Conservation (phyloP, 768 basidiomycete species). For the Rhodotorula graminis region DNA sequence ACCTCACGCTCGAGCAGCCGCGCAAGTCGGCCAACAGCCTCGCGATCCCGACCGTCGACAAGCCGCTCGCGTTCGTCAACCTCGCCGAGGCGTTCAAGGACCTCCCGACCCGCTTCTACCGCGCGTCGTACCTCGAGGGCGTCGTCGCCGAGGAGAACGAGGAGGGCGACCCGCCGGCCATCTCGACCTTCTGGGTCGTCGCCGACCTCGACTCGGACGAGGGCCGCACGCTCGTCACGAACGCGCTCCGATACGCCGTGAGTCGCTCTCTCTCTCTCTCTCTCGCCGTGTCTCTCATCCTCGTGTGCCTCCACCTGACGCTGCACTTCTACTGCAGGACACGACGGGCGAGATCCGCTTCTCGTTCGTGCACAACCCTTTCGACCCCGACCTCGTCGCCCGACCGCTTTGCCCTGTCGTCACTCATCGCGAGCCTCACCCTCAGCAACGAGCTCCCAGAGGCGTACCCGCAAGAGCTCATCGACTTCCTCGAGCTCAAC, state of each 20-base stretch:
- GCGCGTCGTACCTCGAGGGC: conserved; percentile 22
- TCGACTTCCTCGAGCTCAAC: conserved; percentile 16
- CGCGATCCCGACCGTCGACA: conserved; percentile 1
- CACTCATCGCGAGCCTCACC: conserved; percentile 55
- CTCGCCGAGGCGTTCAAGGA: conserved; percentile 13
- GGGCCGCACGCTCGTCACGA: conserved; percentile 59
- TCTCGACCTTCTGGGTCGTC: conserved; percentile 56
- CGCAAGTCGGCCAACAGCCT: not conserved
- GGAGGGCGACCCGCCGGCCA: conserved; percentile 17
- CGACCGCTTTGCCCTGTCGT: conserved; percentile 35
- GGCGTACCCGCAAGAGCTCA: conserved; percentile 31
- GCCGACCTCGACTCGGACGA: conserved; percentile 68
- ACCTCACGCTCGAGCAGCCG: not conserved
- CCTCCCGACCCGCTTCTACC: not conserved
- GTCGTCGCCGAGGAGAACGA: not conserved
- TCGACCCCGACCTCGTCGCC: not conserved
- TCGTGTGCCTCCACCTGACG: too few species aligned
- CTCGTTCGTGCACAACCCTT: conserved; percentile 67
- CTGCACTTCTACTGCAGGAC: not conserved
- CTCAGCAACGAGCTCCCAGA: conserved; percentile 50
- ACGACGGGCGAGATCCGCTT: conserved; percentile 6
- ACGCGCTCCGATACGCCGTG: conserved; percentile 65
- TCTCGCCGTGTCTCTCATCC: not conserved
- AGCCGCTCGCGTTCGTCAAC: conserved; percentile 24
- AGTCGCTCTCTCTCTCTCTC: conserved; percentile 29